A percentile compares a stretch with the other conserved stretches of the same genome.
phyloP scores from a whole-genome alignment of 2,329 filamentous ascomycete genomes.

The Grosmannia clavigera region DNA sequence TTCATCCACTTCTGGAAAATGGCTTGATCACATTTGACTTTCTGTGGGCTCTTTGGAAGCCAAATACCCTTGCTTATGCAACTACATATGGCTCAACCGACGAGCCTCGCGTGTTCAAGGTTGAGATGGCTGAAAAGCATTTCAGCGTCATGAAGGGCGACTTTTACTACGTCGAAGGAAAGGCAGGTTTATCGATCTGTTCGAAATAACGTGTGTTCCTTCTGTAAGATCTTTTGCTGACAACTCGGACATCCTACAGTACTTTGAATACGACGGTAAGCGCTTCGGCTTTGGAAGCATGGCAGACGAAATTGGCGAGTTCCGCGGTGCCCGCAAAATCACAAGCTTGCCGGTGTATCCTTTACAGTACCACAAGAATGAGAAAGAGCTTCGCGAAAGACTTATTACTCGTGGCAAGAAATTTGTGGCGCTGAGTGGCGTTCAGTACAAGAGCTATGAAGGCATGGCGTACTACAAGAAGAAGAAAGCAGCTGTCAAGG shows the following conservation, averaged over 20 bases:
- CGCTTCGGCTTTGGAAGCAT: conserved; percentile 65
- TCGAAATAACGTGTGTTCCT: background rate
- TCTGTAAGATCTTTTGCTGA: background rate
- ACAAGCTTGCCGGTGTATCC: conserved; percentile 67
- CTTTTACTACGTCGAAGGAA: conserved; percentile 65
- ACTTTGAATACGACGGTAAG: conserved; percentile 83
- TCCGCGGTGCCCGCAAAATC: conserved; percentile 75
- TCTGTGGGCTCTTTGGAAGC: conserved; percentile 81
- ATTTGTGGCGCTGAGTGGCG: conserved; percentile 68
- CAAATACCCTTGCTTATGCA: conserved; percentile 66
- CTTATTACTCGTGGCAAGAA: conserved; percentile 74
- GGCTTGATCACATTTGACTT: conserved; percentile 83
- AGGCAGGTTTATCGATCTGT: conserved; percentile 17
- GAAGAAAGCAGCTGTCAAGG: conserved; percentile 61
- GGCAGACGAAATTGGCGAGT: conserved; percentile 56
- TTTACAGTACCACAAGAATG: conserved; percentile 65
- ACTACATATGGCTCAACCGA: conserved; percentile 65
- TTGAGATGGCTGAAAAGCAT: conserved; percentile 63
- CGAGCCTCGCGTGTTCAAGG: conserved; percentile 70
- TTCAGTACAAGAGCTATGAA: conserved; percentile 72
- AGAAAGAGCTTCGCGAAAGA: conserved; percentile 48
- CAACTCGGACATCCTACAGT: conserved; percentile 27
- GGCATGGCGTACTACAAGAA: conserved; percentile 79
- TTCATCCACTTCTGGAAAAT: conserved; percentile 68
- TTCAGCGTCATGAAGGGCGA: conserved; percentile 56